Percentiles rank a stretch among this genome's conserved stretches.
Conservation (phyloP, 768 basidiomycete genomes). For the Rhodotorula sphaerocarpa region DNA sequence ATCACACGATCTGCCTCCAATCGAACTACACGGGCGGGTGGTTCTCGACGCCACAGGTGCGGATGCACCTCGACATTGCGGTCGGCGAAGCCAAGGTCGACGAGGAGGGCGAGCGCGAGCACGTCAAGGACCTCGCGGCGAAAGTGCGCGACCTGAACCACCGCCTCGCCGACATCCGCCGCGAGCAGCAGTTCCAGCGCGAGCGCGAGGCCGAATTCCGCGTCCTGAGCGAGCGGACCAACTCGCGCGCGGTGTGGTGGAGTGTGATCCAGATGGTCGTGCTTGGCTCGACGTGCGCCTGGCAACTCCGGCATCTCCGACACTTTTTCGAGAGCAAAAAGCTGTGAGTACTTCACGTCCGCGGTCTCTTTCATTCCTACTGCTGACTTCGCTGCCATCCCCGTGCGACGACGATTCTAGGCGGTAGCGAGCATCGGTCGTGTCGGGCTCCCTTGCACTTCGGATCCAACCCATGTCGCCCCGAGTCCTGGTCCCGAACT, state of each 20-base stretch:
- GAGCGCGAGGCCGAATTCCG: conserved; percentile 88
- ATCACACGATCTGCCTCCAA: conserved; percentile 93
- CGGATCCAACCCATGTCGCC: no score
- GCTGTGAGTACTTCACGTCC: conserved; percentile 32
- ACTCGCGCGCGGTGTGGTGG: conserved; percentile 91
- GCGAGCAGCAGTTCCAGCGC: conserved; percentile 96
- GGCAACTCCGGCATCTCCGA: conserved; percentile 89
- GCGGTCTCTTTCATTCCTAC: neutral
- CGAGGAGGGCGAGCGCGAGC: conserved; percentile 73
- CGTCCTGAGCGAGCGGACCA: conserved; percentile 78
- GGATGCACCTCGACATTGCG: conserved; percentile 86
- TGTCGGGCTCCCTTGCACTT: no score
- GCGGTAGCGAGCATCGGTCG: conserved; percentile 7
- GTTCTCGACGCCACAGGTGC: conserved; percentile 60
- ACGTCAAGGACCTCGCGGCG: conserved; percentile 68
- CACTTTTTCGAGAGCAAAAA: conserved; percentile 47
- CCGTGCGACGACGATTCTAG: no score
- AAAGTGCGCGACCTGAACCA: conserved; percentile 88
- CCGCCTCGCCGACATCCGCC: conserved; percentile 81
- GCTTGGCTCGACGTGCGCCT: conserved; percentile 71
- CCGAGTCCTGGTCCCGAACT: no score
- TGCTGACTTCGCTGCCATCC: neutral
- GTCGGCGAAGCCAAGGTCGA: conserved; percentile 82
- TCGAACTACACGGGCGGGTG: conserved; percentile 65
- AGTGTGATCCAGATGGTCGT: conserved; percentile 77